Evolutionary conservation across 106 monocot genomes (phyloP).

Genomic region (Iris macrosiphon): DNA sequence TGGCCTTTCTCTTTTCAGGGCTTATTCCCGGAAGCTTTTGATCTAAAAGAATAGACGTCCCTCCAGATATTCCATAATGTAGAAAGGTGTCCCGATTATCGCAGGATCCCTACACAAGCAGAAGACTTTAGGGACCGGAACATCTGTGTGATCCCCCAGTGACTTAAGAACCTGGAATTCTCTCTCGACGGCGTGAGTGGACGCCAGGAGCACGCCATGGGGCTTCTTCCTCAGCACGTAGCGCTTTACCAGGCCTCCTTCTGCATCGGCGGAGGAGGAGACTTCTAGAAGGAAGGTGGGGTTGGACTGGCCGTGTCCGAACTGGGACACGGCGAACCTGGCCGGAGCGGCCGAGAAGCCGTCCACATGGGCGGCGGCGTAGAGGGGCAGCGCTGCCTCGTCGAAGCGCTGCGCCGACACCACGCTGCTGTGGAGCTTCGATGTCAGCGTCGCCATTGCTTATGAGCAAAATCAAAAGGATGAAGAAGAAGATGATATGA

Average conservation of each 20-base stretch:
- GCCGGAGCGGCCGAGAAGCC: slow-evolving; percentile 53
- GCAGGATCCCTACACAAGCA: slow-evolving; percentile 83
- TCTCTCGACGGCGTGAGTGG: slow-evolving; percentile 91
- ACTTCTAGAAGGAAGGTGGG: slow-evolving; percentile 87
- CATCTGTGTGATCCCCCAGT: slow-evolving; percentile 63
- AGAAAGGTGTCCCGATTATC: slow-evolving; percentile 88
- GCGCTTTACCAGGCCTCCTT: slow-evolving; percentile 28
- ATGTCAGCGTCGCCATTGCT: slow-evolving; percentile 57
- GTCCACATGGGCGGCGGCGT: slow-evolving; percentile 42
- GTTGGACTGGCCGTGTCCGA: slow-evolving; percentile 95
- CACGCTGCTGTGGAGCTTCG: slow-evolving; percentile 53
- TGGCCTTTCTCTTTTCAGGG: slow-evolving; percentile 49
- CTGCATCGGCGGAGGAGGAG: slow-evolving; percentile 1
- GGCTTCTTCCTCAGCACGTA: slow-evolving; percentile 99
- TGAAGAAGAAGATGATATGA: too few species aligned
- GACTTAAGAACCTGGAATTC: slow-evolving; percentile 97
- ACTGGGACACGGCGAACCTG: slow-evolving; percentile 58
- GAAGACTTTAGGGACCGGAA: slow-evolving; percentile 90
- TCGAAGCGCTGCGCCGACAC: slow-evolving; percentile 52
- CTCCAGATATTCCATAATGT: slow-evolving; percentile 94
- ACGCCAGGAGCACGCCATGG: slow-evolving; percentile 58
- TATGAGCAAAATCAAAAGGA: too few species aligned
- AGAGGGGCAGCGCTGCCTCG: slow-evolving; percentile 60
- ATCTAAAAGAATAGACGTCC: slow-evolving; percentile 84
- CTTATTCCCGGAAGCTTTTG: slow-evolving; percentile 53